A percentile compares a stretch with the other conserved stretches of the same genome.
Conservation (phyloP, 441 rosid genomes). For the Biscutella laevigata region DNA sequence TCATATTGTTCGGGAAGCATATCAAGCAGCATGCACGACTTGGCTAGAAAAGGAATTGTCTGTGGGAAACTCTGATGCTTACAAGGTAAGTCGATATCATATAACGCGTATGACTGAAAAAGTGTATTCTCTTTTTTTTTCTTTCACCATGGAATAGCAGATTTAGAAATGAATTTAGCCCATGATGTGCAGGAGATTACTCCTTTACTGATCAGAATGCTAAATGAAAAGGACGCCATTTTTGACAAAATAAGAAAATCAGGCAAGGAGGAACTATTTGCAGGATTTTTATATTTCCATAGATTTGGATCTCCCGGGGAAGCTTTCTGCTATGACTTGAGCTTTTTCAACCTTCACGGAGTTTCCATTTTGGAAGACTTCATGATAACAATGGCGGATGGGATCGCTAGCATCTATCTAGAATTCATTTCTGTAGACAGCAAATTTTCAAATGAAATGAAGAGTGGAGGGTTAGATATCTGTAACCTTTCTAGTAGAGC, state of each 20-base stretch:
- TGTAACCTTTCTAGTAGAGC: conserved; percentile 80
- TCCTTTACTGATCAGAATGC: conserved; percentile 52
- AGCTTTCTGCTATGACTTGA: conserved; percentile 40
- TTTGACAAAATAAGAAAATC: conserved; percentile 54
- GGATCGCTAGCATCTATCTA: conserved; percentile 64
- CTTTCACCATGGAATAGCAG: not conserved
- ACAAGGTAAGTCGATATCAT: conserved; percentile 34
- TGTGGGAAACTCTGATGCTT: conserved; percentile 33
- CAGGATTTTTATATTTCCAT: conserved; percentile 61
- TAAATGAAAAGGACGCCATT: conserved; percentile 51
- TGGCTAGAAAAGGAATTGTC: conserved; percentile 61
- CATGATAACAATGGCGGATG: conserved; percentile 76
- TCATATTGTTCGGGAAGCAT: conserved; percentile 41
- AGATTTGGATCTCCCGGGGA: conserved; percentile 51
- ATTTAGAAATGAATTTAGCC: conserved; percentile 9
- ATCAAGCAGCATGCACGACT: conserved; percentile 42
- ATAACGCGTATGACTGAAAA: conserved; percentile 1
- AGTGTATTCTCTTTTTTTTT: not conserved
- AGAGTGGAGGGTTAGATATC: conserved; percentile 41
- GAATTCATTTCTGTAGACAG: conserved; percentile 91
- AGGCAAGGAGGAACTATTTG: conserved; percentile 78
- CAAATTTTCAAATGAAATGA: conserved; percentile 51
- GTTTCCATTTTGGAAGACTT: conserved; percentile 77
- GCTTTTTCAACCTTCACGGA: conserved; percentile 51
- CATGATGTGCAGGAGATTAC: conserved; percentile 40